Conservation (phyloP, 2,329 filamentous ascomycete genomes). For the Trichoderma arundinaceum region DNA sequence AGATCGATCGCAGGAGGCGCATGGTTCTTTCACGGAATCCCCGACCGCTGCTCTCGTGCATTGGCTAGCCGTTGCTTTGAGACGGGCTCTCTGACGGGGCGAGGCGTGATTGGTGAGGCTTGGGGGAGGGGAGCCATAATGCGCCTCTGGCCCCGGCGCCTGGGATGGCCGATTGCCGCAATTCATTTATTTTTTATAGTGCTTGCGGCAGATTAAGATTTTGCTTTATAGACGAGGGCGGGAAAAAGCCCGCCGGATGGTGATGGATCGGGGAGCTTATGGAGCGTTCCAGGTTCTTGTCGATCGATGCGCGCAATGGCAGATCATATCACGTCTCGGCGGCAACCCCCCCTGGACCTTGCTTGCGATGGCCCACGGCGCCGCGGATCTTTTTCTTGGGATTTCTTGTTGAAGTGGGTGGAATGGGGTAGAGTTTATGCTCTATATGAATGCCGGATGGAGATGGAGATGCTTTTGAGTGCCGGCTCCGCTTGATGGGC, state of each 20-base stretch:
- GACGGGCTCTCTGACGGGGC: conserved; percentile 26
- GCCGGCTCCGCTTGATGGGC: conserved; percentile 10
- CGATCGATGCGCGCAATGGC: not conserved
- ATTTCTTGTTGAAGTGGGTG: no score
- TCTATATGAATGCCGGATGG: not conserved
- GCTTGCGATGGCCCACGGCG: no score
- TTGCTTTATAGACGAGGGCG: not conserved
- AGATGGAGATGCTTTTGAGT: not conserved
- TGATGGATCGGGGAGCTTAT: not conserved
- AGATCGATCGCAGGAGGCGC: conserved; percentile 23
- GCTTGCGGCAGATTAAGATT: conserved; percentile 1
- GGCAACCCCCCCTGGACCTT: not conserved
- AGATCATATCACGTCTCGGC: not conserved
- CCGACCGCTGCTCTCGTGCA: conserved; percentile 20
- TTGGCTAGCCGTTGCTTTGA: not conserved
- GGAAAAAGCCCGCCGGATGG: not conserved
- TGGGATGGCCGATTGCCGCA: conserved; percentile 5
- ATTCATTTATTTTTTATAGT: not conserved
- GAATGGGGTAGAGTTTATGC: no score
- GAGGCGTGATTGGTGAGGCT: conserved; percentile 27
- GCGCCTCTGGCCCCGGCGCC: conserved; percentile 1
- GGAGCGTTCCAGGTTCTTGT: not conserved
- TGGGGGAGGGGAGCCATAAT: not conserved
- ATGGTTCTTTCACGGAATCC: not conserved
- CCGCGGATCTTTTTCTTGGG: no score